A percentile compares a stretch with the other conserved stretches of the same genome.
Conservation (phyloP, 2,329 filamentous ascomycete genomes). For the Aspergillus niger region DNA sequence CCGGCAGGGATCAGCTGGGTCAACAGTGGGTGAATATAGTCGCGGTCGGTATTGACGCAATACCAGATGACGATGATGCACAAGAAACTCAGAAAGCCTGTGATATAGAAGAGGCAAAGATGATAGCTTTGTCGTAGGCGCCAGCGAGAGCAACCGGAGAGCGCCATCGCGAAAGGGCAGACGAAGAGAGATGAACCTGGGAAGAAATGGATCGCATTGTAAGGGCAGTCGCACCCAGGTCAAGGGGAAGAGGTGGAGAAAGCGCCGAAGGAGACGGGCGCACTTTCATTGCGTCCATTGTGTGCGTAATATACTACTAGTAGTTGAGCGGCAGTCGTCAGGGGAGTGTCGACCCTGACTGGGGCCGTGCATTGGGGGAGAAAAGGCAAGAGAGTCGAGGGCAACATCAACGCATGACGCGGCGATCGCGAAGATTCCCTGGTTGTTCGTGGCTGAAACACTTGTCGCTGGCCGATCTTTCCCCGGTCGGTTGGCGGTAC, state of each 20-base stretch:
- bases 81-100: slow-evolving; percentile 23
- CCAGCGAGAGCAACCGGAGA: slow-evolving; percentile 23
- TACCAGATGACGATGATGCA: slow-evolving; percentile 33
- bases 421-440: not conserved
- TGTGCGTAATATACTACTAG: not conserved
- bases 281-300: not conserved
- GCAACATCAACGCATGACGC: not conserved
- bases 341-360: not conserved
- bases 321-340: not conserved
- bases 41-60: slow-evolving; percentile 40
- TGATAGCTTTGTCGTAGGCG: slow-evolving; percentile 24
- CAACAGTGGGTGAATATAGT: slow-evolving; percentile 39
- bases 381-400: not conserved
- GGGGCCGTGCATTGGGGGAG: not conserved
- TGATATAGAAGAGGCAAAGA: slow-evolving; percentile 24
- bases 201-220: slow-evolving; percentile 14
- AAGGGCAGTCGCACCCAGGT: slow-evolving; percentile 2
- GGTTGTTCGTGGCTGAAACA: not conserved
- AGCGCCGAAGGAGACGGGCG: not conserved
- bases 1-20: slow-evolving; percentile 44
- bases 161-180: slow-evolving; percentile 23
- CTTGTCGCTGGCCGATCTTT: not conserved
- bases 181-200: slow-evolving; percentile 1
- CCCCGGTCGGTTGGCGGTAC: not conserved
- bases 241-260: slow-evolving; percentile 1